Conservation (phyloP, 225 moss, liverwort and hornwort genomes). For the Neckera pumila region DNA sequence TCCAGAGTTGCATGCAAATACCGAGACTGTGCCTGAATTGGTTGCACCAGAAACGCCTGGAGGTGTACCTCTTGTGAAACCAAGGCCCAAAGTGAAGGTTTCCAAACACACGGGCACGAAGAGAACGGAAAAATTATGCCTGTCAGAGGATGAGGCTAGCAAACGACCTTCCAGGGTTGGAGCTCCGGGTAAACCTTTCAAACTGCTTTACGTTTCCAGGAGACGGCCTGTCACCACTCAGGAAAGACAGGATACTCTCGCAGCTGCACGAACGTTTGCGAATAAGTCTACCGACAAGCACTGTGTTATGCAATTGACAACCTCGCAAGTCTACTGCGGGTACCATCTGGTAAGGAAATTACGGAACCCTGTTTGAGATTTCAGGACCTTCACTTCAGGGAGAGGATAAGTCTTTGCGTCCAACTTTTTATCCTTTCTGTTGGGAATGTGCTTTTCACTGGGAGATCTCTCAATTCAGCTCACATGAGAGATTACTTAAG, state of each 20-base stretch:
- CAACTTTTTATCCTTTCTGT: no score
- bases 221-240: slow-evolving; percentile 15
- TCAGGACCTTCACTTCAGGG: neutral
- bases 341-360: slow-evolving; percentile 26
- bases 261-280: neutral
- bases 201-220: slow-evolving; percentile 4
- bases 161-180: neutral
- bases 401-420: neutral
- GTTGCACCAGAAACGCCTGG: neutral
- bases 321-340: slow-evolving; percentile 18
- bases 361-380: neutral
- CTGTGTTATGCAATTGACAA: slow-evolving; percentile 3
- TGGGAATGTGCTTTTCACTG: neutral
- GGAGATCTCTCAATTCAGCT: neutral
- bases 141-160: neutral
- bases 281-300: neutral
- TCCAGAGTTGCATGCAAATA: neutral
- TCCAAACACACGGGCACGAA: neutral
- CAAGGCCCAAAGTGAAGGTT: neutral
- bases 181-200: neutral
- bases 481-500: neutral
- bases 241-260: neutral
- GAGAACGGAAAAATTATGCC: neutral
- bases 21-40: neutral
- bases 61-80: neutral